These are phyloP conservation scores for Fraxinus platypoda DNA, from an alignment of 305 asterid genomes.

Conservation along the genomic window DNA sequence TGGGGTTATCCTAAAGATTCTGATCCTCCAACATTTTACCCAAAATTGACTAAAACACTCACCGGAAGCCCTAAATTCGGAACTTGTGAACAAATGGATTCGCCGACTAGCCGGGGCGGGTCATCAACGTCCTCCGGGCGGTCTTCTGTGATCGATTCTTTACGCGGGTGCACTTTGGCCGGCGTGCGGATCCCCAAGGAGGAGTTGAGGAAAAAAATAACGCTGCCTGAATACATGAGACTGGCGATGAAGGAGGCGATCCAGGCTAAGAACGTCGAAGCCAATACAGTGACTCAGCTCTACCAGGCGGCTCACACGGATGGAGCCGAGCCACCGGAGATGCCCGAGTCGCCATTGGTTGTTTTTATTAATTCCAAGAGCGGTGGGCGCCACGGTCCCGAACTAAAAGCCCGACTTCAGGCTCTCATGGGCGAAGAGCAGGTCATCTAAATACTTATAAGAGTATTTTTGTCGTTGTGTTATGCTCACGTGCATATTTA, in stretches of 20 bases:
- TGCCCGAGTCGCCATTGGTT: constrained; percentile 67
- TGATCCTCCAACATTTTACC: neutral
- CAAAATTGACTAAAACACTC: neutral
- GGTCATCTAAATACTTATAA: constrained; percentile 23
- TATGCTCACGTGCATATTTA: neutral
- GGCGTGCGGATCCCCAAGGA: constrained; percentile 64
- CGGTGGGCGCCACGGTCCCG: constrained; percentile 90
- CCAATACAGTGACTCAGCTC: constrained; percentile 31
- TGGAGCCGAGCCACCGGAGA: constrained; percentile 30
- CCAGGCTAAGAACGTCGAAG: constrained; percentile 46
- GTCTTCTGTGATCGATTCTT: constrained; percentile 60
- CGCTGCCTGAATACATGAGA: constrained; percentile 73
- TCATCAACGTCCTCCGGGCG: constrained; percentile 45
- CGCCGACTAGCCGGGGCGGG: constrained; percentile 30
- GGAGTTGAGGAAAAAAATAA: constrained; percentile 59
- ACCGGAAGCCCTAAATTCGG: constrained; percentile 2
- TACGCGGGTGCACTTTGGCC: constrained; percentile 63
- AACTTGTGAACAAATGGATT: constrained; percentile 27
- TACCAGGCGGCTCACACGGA: constrained; percentile 45
- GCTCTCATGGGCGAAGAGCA: constrained; percentile 89
- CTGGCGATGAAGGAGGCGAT: constrained; percentile 67
- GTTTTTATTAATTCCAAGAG: constrained; percentile 80
- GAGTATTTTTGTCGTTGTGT: neutral
- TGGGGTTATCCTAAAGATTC: neutral
- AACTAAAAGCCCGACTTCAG: constrained; percentile 69